Percentiles rank a stretch among this genome's conserved stretches.
Evolutionary conservation across 1,284 basidiomycete species (phyloP).

Genomic region (Ganoderma lucidum): DNA sequence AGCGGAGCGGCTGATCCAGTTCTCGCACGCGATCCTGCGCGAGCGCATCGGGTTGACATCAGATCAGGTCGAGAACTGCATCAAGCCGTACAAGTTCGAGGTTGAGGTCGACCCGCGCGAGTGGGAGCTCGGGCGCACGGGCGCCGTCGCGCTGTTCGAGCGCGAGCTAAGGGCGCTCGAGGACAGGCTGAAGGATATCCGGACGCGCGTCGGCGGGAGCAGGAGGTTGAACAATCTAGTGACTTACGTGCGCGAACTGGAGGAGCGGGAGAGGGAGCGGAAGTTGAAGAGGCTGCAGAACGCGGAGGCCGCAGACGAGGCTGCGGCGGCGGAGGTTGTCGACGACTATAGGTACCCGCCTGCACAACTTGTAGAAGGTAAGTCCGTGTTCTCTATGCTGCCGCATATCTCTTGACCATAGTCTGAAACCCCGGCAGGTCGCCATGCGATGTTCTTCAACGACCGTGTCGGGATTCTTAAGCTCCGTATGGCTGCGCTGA

Average conservation of each 20-base stretch:
- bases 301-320: slow-evolving; percentile 45
- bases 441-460: slow-evolving; percentile 89
- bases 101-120: slow-evolving; percentile 90
- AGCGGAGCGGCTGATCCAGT: slow-evolving; percentile 89
- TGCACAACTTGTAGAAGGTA: slow-evolving; percentile 90
- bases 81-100: slow-evolving; percentile 99
- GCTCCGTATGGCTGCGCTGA: slow-evolving; percentile 84
- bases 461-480: slow-evolving; percentile 88
- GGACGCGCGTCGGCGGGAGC: slow-evolving; percentile 86
- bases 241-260: slow-evolving; percentile 83
- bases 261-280: slow-evolving; percentile 83
- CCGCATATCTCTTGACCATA: neutral
- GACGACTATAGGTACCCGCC: slow-evolving; percentile 85
- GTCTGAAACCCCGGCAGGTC: slow-evolving; percentile 60
- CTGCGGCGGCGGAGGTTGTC: slow-evolving; percentile 24
- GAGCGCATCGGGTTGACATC: slow-evolving; percentile 93
- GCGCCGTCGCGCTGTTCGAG: slow-evolving; percentile 83
- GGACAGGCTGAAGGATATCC: slow-evolving; percentile 85
- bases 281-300: slow-evolving; percentile 55
- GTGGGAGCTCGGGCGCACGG: slow-evolving; percentile 87
- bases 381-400: slow-evolving; percentile 39
- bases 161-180: slow-evolving; percentile 89
- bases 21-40: slow-evolving; percentile 91
- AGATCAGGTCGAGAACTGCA: slow-evolving; percentile 99
- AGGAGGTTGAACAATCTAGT: slow-evolving; percentile 83